A percentile compares a stretch with the other conserved stretches of the same genome.
These are phyloP conservation scores for Penicillium coprophilum DNA, from an alignment of 495 filamentous ascomycete species.

Conservation along the genomic window DNA sequence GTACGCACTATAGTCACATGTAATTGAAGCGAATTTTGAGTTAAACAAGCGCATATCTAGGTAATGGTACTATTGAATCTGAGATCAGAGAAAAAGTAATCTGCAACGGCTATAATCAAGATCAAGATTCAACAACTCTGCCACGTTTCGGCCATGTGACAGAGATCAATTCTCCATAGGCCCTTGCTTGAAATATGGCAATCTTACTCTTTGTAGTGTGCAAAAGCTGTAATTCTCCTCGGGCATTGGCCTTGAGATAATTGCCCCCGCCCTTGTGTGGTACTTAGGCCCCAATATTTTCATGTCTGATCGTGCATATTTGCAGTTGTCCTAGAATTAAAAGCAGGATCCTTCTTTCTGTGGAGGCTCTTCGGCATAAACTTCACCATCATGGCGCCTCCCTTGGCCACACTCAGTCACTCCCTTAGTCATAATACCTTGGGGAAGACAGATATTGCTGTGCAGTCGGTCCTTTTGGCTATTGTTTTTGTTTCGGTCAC, in stretches of 20 bases:
- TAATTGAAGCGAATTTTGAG: neutral
- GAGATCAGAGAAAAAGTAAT: neutral
- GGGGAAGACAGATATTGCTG: slow-evolving; percentile 26
- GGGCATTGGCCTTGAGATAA: neutral
- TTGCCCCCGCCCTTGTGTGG: slow-evolving; percentile 3
- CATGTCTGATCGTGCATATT: slow-evolving; percentile 3
- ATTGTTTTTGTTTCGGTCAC: slow-evolving; percentile 15
- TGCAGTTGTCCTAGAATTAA: neutral
- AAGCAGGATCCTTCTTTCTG: neutral
- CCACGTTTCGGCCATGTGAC: slow-evolving; percentile 1
- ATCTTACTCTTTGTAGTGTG: slow-evolving; percentile 13
- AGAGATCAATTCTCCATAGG: neutral
- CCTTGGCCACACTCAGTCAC: slow-evolving; percentile 15
- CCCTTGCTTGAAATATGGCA: neutral
- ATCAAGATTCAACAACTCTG: neutral
- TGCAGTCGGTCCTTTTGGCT: slow-evolving; percentile 23
- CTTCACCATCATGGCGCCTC: slow-evolving; percentile 18
- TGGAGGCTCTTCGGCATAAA: slow-evolving; percentile 1
- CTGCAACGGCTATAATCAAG: neutral
- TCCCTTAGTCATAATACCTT: slow-evolving; percentile 27
- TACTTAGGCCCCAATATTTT: neutral
- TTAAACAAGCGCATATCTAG: neutral
- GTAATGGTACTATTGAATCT: neutral
- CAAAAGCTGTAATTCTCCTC: slow-evolving; percentile 1
- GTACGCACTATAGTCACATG: neutral